Evolutionary conservation across 345 rosid species (phyloP).

Genomic region (Bruguiera sexangula): DNA sequence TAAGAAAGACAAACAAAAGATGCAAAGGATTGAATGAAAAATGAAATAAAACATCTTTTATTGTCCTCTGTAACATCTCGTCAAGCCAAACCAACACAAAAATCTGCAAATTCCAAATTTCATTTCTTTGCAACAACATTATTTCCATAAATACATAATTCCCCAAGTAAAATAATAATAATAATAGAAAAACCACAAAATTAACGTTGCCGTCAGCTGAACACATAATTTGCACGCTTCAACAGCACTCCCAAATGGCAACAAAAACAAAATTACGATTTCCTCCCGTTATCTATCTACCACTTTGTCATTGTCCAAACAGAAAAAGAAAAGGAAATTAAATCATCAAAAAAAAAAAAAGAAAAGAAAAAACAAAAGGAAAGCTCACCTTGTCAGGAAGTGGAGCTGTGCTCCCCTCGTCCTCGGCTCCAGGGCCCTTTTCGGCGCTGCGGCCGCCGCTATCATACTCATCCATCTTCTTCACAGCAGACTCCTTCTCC

Average conservation of each 20-base stretch:
- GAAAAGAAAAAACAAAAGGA: not conserved
- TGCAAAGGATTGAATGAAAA: no score
- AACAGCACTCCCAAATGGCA: not conserved
- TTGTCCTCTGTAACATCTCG: not conserved
- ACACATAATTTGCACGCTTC: not conserved
- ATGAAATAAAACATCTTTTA: not conserved
- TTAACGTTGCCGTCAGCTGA: no score
- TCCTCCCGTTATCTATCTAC: not conserved
- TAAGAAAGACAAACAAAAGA: not conserved
- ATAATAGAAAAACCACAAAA: no score
- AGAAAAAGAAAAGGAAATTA: not conserved
- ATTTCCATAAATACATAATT: no score
- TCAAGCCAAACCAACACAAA: not conserved
- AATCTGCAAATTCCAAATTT: no score
- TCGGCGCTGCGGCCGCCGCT: conserved; percentile 71
- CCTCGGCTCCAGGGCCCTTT: conserved; percentile 60
- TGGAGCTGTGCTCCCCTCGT: conserved; percentile 85
- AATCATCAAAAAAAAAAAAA: not conserved
- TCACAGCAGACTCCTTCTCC: conserved; percentile 12
- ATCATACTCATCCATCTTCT: conserved; percentile 64
- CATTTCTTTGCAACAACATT: no score
- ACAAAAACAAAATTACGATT: not conserved
- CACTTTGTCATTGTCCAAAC: not conserved
- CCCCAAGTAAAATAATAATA: no score
- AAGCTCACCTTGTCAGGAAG: conserved; percentile 76